A percentile compares a stretch with the other conserved stretches of the same genome.
Evolutionary conservation across 2,329 filamentous ascomycete genomes (phyloP).

Genomic region (Aspergillus sergii): DNA sequence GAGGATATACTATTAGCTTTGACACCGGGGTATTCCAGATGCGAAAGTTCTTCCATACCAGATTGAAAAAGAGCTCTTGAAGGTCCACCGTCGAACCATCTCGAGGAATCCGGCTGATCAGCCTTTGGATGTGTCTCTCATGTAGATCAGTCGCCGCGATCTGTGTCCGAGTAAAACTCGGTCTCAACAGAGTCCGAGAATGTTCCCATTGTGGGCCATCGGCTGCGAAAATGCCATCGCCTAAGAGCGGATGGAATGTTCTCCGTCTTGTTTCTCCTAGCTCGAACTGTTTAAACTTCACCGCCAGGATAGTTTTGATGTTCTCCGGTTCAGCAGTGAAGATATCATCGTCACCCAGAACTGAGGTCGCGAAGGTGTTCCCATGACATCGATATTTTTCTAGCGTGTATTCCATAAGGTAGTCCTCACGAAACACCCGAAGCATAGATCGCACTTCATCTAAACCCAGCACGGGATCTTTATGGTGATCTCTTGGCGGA

Average conservation of each 20-base stretch:
- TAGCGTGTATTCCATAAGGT: neutral
- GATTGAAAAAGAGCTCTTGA: conserved; percentile 42
- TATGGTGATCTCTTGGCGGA: neutral
- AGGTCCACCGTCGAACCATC: conserved; percentile 28
- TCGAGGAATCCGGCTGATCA: conserved; percentile 31
- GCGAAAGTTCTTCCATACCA: conserved; percentile 11
- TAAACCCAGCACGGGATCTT: neutral
- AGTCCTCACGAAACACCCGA: neutral
- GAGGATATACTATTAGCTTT: neutral
- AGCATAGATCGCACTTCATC: neutral
- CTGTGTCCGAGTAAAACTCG: conserved; percentile 37
- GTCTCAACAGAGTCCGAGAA: conserved; percentile 36
- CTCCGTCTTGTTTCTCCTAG: conserved; percentile 6
- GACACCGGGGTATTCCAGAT: neutral
- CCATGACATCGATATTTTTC: neutral
- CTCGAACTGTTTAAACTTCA: conserved; percentile 15
- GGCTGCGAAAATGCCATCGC: conserved; percentile 23
- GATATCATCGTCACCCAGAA: neutral
- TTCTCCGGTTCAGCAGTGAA: conserved; percentile 13
- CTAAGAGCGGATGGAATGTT: conserved; percentile 12
- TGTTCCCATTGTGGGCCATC: conserved; percentile 29
- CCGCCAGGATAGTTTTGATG: conserved; percentile 17
- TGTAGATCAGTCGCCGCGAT: conserved; percentile 35
- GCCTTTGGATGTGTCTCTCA: conserved; percentile 32
- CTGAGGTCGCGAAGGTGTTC: neutral